phyloP scores from a whole-genome alignment of 495 filamentous ascomycete genomes.

The Pseudomonodictys pantanalensis region DNA sequence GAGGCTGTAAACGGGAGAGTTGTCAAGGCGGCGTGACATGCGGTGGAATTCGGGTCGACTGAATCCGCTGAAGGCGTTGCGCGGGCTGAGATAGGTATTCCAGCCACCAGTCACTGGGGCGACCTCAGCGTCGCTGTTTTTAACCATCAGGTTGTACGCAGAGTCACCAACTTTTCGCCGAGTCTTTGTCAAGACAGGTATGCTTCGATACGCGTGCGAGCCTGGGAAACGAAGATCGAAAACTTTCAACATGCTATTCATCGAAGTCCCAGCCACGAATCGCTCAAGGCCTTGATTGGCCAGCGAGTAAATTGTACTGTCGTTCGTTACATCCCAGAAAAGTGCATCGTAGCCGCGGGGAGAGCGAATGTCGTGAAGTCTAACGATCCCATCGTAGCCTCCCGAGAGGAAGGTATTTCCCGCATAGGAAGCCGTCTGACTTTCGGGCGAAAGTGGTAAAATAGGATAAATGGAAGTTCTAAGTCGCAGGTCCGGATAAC shows the following conservation, averaged over 20 bases:
- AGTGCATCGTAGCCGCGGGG: constrained; percentile 45
- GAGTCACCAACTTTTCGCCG: background rate
- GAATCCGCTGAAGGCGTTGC: constrained; percentile 12
- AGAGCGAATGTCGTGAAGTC: constrained; percentile 68
- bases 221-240: constrained; percentile 63
- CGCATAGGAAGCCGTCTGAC: constrained; percentile 29
- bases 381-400: constrained; percentile 58
- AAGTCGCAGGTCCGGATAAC: background rate
- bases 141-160: background rate
- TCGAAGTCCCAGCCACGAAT: constrained; percentile 56
- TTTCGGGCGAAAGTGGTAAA: constrained; percentile 46
- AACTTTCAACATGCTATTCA: constrained; percentile 59
- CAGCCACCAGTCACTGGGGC: constrained; percentile 12
- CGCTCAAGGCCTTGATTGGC: constrained; percentile 54
- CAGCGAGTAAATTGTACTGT: constrained; percentile 58
- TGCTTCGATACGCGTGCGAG: constrained; percentile 38
- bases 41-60: background rate
- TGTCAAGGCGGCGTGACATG: constrained; percentile 32
- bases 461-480: constrained; percentile 50
- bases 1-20: constrained; percentile 57
- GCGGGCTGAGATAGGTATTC: constrained; percentile 28
- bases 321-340: constrained; percentile 58
- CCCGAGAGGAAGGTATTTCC: constrained; percentile 60
- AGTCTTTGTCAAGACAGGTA: constrained; percentile 2
- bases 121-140: background rate